Conservation (phyloP, 805 yeast species). For the Hanseniaspora opuntiae region DNA sequence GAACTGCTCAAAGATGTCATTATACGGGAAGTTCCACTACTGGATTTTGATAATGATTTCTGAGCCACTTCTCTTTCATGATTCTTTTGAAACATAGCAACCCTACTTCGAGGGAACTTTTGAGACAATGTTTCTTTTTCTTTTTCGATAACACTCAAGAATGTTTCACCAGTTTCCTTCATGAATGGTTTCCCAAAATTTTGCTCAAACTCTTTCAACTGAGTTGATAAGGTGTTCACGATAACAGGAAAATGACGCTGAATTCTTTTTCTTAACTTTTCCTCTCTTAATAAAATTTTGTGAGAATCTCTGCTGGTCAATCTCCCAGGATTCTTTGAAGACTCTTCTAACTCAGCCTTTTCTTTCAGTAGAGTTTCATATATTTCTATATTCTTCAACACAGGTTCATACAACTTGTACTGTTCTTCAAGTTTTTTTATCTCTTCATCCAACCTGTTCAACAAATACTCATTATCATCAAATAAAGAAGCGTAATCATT, state of each 20-base stretch:
- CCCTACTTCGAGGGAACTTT: constrained; percentile 25
- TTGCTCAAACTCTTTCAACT: constrained; percentile 37
- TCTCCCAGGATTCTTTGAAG: constrained; percentile 70
- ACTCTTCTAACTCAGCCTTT: constrained; percentile 47
- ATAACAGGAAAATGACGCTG: constrained; percentile 56
- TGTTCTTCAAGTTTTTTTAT: constrained; percentile 38
- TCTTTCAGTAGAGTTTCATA: constrained; percentile 46
- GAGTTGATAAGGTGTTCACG: constrained; percentile 36
- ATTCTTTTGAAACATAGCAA: constrained; percentile 14
- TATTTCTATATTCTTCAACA: constrained; percentile 42
- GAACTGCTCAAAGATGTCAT: not conserved
- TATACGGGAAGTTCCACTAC: not conserved
- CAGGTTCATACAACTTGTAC: constrained; percentile 37
- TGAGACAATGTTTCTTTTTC: constrained; percentile 24
- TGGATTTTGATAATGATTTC: not conserved
- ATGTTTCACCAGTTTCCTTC: constrained; percentile 12
- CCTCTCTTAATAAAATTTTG: constrained; percentile 67
- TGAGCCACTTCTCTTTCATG: not conserved
- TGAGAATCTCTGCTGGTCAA: constrained; percentile 63
- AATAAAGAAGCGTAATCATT: constrained; percentile 25
- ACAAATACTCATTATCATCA: constrained; percentile 43
- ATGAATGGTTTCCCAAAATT: constrained; percentile 27
- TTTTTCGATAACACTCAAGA: constrained; percentile 20
- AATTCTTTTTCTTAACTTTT: constrained; percentile 54
- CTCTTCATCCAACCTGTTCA: constrained; percentile 54